These are phyloP conservation scores for Hypoxylon subgilvum DNA, from an alignment of 495 filamentous ascomycete species.

Conservation along the genomic window DNA sequence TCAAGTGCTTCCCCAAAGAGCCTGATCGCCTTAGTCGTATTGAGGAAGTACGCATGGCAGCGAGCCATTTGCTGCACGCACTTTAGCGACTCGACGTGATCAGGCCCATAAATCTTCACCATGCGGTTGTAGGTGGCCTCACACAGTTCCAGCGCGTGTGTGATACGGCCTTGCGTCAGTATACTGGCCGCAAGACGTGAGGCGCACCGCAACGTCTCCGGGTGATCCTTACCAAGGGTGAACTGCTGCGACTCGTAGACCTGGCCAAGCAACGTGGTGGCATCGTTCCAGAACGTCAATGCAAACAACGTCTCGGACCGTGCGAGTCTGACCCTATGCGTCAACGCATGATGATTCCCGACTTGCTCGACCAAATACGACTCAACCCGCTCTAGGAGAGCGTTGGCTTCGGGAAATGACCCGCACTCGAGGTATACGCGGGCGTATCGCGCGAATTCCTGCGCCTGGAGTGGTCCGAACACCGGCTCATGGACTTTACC, in stretches of 20 bases:
- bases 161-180: conserved; percentile 33
- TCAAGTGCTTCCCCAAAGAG: conserved; percentile 21
- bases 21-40: conserved; percentile 37
- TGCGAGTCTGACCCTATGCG: not conserved
- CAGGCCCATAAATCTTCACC: conserved; percentile 13
- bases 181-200: conserved; percentile 21
- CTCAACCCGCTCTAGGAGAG: conserved; percentile 10
- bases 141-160: conserved; percentile 38
- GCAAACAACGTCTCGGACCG: not conserved
- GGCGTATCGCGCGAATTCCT: conserved; percentile 34
- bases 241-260: conserved; percentile 25
- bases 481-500: too few relatives aligned
- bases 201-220: conserved; percentile 35
- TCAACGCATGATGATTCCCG: not conserved
- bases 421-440: conserved; percentile 43
- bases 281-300: conserved; percentile 17
- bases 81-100: conserved; percentile 41
- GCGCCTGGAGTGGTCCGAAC: too few relatives aligned
- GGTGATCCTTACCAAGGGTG: conserved; percentile 25
- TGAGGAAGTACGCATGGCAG: too few relatives aligned
- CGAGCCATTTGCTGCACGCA: too few relatives aligned
- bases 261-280: conserved; percentile 16
- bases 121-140: conserved; percentile 31
- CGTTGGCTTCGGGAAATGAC: conserved; percentile 32
- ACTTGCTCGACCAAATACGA: conserved; percentile 1